phyloP scores from a whole-genome alignment of 2,329 filamentous ascomycete genomes.

The Fusarium sp. region DNA sequence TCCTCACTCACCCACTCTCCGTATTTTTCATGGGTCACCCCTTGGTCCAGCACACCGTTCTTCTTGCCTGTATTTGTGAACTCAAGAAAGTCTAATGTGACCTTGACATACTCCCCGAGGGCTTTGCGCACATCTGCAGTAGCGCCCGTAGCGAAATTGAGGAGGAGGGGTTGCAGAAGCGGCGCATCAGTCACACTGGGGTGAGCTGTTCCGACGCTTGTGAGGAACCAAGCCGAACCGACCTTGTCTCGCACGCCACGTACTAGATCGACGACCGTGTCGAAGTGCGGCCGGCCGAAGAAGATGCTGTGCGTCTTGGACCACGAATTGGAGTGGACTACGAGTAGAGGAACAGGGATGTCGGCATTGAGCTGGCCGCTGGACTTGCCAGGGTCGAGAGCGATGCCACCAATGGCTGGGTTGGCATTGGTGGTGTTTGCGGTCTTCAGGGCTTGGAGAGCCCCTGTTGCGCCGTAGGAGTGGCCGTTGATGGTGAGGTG shows the following conservation, averaged over 20 bases:
- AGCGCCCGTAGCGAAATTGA: conserved; percentile 73
- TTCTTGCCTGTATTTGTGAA: conserved; percentile 60
- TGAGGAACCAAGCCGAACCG: conserved; percentile 67
- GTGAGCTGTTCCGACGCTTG: conserved; percentile 68
- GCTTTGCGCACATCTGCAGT: conserved; percentile 69
- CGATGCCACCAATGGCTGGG: conserved; percentile 67
- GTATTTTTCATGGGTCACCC: conserved; percentile 59
- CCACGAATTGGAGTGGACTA: conserved; percentile 76
- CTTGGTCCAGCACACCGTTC: conserved; percentile 63
- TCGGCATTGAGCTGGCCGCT: conserved; percentile 72
- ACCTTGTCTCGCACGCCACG: conserved; percentile 59
- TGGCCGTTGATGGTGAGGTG: conserved; percentile 72
- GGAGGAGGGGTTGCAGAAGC: conserved; percentile 71
- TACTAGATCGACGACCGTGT: conserved; percentile 70
- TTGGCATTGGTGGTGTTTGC: conserved; percentile 49
- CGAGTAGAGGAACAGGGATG: conserved; percentile 68
- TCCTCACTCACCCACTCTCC: conserved; percentile 57
- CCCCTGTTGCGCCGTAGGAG: conserved; percentile 75
- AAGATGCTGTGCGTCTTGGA: conserved; percentile 69
- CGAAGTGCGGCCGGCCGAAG: conserved; percentile 74
- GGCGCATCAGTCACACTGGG: conserved; percentile 76
- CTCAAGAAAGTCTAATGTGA: conserved; percentile 69
- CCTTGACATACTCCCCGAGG: conserved; percentile 70
- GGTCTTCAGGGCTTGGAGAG: conserved; percentile 69
- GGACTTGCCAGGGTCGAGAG: conserved; percentile 75